Evolutionary conservation across 805 yeast genomes (phyloP), one percentile per base, ranked within the genome.

Genomic region (Candida sphagnicola): DNA sequence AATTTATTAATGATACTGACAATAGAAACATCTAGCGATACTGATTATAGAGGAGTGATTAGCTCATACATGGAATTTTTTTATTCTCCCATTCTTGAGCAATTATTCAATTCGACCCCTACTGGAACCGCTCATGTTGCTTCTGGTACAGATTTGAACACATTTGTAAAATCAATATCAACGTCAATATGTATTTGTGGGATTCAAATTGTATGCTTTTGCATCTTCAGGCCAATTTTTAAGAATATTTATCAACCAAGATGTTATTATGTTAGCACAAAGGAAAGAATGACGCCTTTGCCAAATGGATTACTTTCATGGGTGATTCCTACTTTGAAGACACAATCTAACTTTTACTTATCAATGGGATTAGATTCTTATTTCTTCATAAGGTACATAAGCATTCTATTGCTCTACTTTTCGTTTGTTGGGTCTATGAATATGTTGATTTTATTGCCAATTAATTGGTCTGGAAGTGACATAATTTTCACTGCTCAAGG

Each of bases 281-380:
- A 57, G 16, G 63, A 61, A 39, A 59, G 69, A 42, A 62, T 65
- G 42, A 62, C 60, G 4, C 65, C 67, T 1, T 46, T 67, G 14
- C 62, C 67, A 1, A 51, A 59, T 11, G 74, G 76, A 0, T 57
- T 74, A n/a, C 65, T 80, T 19, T 67, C 67, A 3, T 85, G 91
- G 91, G 44, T 82, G 1, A 31, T 49, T 4, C 74, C 77, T 0
- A 62, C 74, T 0, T 38, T 76, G 19, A 44, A 51, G 6, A 53
- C 59, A 15, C 67, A 70, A 1, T 61, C 76, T 4, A 62, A 66
- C 6, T 60, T 64, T 19, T 80, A 77, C 48, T 52, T 69, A 18
- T 57, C 65, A 1, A 59, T 74, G 43, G 95, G 95, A 0, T 54
- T 85, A 5, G 96, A 88, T 56, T 79, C 89, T 0, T 86, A 82